Conservation (phyloP, 2,329 filamentous ascomycete genomes). For the Ophiostoma pallidulum region DNA sequence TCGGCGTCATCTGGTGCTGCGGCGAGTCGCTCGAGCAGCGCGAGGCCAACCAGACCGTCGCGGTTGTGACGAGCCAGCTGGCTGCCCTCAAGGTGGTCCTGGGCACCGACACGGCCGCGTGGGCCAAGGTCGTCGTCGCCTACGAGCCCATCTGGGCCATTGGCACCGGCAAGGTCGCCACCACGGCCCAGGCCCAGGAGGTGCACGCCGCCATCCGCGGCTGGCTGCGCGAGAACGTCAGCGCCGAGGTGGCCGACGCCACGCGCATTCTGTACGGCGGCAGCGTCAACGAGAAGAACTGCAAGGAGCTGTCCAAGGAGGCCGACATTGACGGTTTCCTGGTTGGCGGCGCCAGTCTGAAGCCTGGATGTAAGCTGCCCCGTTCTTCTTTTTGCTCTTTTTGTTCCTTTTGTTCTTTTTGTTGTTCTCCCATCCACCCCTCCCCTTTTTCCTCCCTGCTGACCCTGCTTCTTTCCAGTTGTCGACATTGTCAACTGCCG, state of each 20-base stretch:
- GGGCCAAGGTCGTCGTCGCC: constrained; percentile 89
- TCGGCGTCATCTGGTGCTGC: constrained; percentile 93
- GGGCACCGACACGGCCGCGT: constrained; percentile 48
- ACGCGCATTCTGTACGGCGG: constrained; percentile 95
- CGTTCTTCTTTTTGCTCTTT: not conserved
- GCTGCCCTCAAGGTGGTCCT: constrained; percentile 64
- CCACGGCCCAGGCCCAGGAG: constrained; percentile 83
- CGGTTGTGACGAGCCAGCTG: constrained; percentile 78
- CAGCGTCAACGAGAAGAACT: constrained; percentile 97
- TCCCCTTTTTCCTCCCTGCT: not conserved
- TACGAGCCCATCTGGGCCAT: constrained; percentile 99
- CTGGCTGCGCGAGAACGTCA: constrained; percentile 75
- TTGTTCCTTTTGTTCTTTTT: not conserved
- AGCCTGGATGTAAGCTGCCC: constrained; percentile 74
- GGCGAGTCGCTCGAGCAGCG: constrained; percentile 92
- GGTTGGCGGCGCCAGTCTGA: constrained; percentile 90
- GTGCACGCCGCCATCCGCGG: constrained; percentile 84
- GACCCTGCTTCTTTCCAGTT: constrained; percentile 32
- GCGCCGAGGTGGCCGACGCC: constrained; percentile 66
- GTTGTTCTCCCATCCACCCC: too few species aligned
- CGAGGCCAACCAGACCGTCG: constrained; percentile 75
- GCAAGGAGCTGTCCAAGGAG: constrained; percentile 83
- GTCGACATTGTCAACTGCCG: constrained; percentile 52
- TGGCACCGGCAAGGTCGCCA: constrained; percentile 89
- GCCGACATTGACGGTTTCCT: constrained; percentile 96